These are phyloP conservation scores for Pseudogymnoascus sp. DNA, from an alignment of 2,329 filamentous ascomycete species.

Conservation along the genomic window DNA sequence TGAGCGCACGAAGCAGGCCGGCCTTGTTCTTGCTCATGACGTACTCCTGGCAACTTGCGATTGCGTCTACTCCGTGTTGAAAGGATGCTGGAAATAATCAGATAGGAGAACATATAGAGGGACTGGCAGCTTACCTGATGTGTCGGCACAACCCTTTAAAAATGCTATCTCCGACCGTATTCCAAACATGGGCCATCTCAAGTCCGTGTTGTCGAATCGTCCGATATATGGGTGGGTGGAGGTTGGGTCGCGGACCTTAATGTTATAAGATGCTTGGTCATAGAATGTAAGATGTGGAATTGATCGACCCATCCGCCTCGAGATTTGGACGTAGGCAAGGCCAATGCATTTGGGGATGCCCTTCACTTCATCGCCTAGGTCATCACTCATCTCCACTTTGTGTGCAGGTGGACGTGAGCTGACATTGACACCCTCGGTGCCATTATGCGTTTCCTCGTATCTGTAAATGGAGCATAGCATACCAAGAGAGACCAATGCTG, in stretches of 20 bases:
- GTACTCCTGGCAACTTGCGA: slow-evolving; percentile 44
- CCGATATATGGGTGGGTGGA: slow-evolving; percentile 43
- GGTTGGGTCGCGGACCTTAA: slow-evolving; percentile 40
- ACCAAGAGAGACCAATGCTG: slow-evolving; percentile 42
- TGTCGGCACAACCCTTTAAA: slow-evolving; percentile 41
- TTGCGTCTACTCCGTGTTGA: slow-evolving; percentile 42
- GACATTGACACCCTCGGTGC: slow-evolving; percentile 40
- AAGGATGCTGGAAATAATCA: slow-evolving; percentile 34
- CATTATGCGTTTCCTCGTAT: slow-evolving; percentile 45
- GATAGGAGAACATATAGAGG: not conserved
- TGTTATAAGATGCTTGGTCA: slow-evolving; percentile 46
- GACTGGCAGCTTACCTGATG: slow-evolving; percentile 28
- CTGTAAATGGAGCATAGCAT: slow-evolving; percentile 47
- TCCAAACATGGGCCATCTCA: slow-evolving; percentile 47
- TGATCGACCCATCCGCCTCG: slow-evolving; percentile 42
- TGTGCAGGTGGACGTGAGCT: slow-evolving; percentile 24
- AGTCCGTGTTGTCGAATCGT: slow-evolving; percentile 44
- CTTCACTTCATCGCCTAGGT: slow-evolving; percentile 41
- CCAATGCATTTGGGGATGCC: slow-evolving; percentile 42
- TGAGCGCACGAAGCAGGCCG: slow-evolving; percentile 40
- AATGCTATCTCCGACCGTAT: slow-evolving; percentile 44
- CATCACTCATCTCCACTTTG: slow-evolving; percentile 39
- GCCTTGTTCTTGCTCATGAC: slow-evolving; percentile 46
- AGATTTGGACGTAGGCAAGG: slow-evolving; percentile 42
- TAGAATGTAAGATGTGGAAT: slow-evolving; percentile 45